Evolutionary conservation across 768 basidiomycete species (phyloP).

Genomic region (Russula olivacea): DNA sequence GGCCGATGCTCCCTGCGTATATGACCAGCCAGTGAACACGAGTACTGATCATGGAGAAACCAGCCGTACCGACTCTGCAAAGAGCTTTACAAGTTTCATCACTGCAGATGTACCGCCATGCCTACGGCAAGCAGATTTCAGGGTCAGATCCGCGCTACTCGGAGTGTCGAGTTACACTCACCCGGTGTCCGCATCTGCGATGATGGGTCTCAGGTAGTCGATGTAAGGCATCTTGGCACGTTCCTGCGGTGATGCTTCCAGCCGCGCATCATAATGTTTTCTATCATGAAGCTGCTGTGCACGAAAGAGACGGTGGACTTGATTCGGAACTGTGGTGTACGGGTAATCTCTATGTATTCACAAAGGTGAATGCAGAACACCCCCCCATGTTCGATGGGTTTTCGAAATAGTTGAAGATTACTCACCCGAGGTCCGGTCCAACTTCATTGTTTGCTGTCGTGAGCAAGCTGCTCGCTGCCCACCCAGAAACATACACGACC

Average conservation of each 20-base stretch:
- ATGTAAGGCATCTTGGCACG: slow-evolving; percentile 69
- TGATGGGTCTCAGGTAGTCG: slow-evolving; percentile 87
- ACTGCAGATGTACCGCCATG: slow-evolving; percentile 91
- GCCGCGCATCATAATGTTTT: slow-evolving; percentile 86
- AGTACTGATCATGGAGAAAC: neutral
- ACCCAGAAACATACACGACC: slow-evolving; percentile 87
- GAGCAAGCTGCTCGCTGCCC: slow-evolving; percentile 81
- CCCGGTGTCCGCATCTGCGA: slow-evolving; percentile 95
- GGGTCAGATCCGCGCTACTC: slow-evolving; percentile 10
- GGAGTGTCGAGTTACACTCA: slow-evolving; percentile 33
- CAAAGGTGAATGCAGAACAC: neutral
- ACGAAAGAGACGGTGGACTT: slow-evolving; percentile 86
- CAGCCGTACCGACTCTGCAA: slow-evolving; percentile 75
- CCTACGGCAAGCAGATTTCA: slow-evolving; percentile 36
- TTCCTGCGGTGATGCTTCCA: slow-evolving; percentile 55
- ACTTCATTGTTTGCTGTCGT: slow-evolving; percentile 91
- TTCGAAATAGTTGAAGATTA: neutral
- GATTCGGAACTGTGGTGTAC: slow-evolving; percentile 94
- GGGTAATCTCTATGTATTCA: slow-evolving; percentile 74
- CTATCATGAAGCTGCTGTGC: slow-evolving; percentile 90
- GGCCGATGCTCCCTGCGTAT: slow-evolving; percentile 69
- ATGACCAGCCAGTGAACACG: slow-evolving; percentile 7
- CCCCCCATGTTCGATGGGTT: neutral
- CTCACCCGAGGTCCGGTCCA: slow-evolving; percentile 82
- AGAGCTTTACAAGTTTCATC: slow-evolving; percentile 91